phyloP scores from a whole-genome alignment of 2,329 filamentous ascomycete species.

The Endoconidiophora polonica region DNA sequence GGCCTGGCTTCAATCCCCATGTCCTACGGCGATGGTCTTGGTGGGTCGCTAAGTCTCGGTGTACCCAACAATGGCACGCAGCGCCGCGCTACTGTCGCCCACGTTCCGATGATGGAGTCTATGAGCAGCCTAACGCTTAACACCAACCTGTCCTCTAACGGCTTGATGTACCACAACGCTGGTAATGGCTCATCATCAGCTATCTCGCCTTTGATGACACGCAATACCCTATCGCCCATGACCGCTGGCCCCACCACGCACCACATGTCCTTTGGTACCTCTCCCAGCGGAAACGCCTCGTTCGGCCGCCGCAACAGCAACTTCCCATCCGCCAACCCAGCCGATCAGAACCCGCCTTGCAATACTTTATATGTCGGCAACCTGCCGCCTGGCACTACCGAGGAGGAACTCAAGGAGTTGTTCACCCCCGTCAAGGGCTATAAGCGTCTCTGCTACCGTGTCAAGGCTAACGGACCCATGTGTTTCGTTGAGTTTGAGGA shows the following conservation, averaged over 20 bases:
- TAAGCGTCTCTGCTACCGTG: constrained; percentile 85
- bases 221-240: constrained; percentile 29
- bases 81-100: constrained; percentile 11
- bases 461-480: constrained; percentile 92
- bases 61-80: constrained; percentile 19
- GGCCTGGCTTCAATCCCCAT: constrained; percentile 52
- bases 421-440: constrained; percentile 91
- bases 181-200: constrained; percentile 7
- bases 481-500: constrained; percentile 98
- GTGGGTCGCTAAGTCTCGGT: constrained; percentile 37
- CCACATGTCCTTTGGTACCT: constrained; percentile 24
- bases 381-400: constrained; percentile 75
- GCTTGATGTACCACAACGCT: constrained; percentile 1
- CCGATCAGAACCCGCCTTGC: constrained; percentile 92
- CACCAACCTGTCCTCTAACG: constrained; percentile 6
- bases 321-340: constrained; percentile 78
- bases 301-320: constrained; percentile 22
- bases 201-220: constrained; percentile 21
- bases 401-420: constrained; percentile 85
- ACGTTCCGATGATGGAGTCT: constrained; percentile 5
- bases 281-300: background rate
- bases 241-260: constrained; percentile 39
- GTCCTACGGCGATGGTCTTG: constrained; percentile 17
- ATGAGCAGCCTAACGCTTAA: constrained; percentile 22
- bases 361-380: constrained; percentile 99